Evolutionary conservation across 2,329 filamentous ascomycete species (phyloP).

Genomic region (Bimuria novae-zelandiae): DNA sequence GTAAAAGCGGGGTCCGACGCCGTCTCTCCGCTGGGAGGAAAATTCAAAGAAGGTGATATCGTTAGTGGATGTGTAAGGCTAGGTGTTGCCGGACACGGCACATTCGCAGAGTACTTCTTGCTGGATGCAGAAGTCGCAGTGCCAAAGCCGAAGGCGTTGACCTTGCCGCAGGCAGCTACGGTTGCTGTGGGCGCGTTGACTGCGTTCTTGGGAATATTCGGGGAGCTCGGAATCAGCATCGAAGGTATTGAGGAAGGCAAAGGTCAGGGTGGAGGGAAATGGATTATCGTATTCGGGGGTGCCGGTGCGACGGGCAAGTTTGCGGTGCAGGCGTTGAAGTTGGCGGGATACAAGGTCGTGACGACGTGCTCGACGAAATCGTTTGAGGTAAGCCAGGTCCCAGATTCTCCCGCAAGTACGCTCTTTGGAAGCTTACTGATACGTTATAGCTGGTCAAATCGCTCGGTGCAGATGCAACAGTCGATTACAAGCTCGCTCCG

Average conservation of each 20-base stretch:
- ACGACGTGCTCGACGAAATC: constrained; percentile 38
- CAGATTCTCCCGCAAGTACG: too few species aligned
- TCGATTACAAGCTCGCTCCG: constrained; percentile 39
- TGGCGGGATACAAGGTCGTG: constrained; percentile 37
- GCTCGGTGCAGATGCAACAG: constrained; percentile 29
- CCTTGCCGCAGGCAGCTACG: constrained; percentile 33
- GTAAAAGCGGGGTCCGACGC: constrained; percentile 36
- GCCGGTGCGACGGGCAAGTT: constrained; percentile 39
- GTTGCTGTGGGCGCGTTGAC: constrained; percentile 29
- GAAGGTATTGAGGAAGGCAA: constrained; percentile 16
- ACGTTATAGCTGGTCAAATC: constrained; percentile 27
- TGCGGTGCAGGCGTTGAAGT: constrained; percentile 37
- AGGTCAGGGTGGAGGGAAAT: constrained; percentile 29
- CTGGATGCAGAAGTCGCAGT: constrained; percentile 12
- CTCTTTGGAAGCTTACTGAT: too few species aligned
- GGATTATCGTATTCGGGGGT: constrained; percentile 42
- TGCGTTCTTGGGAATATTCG: constrained; percentile 19
- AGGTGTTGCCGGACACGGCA: constrained; percentile 25
- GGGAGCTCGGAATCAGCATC: constrained; percentile 15
- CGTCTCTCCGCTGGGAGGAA: constrained; percentile 15
- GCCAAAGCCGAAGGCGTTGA: constrained; percentile 31
- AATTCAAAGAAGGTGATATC: constrained; percentile 36
- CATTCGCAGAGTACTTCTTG: constrained; percentile 11
- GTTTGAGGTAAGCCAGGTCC: constrained; percentile 20
- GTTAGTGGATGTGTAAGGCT: constrained; percentile 40